Base-by-base conservation (phyloP, 352 stramenopile species). In the Pythium volutum region DNA sequence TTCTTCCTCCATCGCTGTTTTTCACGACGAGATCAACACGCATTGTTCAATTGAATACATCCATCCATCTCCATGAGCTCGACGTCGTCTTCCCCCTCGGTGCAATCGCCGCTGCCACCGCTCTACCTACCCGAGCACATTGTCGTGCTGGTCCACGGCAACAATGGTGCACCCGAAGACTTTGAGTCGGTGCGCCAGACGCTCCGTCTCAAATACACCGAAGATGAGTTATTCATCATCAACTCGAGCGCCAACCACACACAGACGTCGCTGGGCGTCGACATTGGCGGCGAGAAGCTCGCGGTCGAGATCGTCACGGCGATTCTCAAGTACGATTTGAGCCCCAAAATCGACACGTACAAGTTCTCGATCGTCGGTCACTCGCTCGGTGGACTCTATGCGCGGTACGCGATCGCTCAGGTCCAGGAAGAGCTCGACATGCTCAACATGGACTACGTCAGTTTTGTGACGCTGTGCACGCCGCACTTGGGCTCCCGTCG, bases 381-480 rank as follows among this genome's bases (percentile, higher is more conserved):
- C 64, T 93, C 84, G 50, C 77, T 93, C 15, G 84, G 84, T 27
- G 84, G 84, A 5, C 74, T 93, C 7, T 91, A 91, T 69, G 74
- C 78, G 50, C 71, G 84, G 50, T 89, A 87, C 59, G 81, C 81
- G 51, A 61, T 93, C 14, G 70, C 76, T 5, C 70, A 84, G 45
- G 67, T 93, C 46, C 73, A 86, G 61, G 55, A 74, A 4, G 64
- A 71, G 47, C 67, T 93, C 43, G 66, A 53, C 33, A 79, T 76
- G n/a, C 64, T 93, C 27, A 69, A 81, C 66, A 72, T 91, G 36
- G 63, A 84, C 20, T 91, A 84, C 57, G 70, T 87, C 31, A 87
- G 84, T 55, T 93, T 93, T 45, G 70, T 88, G 15, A 91, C 84
- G 26, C 76, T 93, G 29, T 93, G 80, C 61, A 91, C 84, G 46